Base-by-base conservation (phyloP, 495 filamentous ascomycete species). In the Aspergillus mulundensis region DNA sequence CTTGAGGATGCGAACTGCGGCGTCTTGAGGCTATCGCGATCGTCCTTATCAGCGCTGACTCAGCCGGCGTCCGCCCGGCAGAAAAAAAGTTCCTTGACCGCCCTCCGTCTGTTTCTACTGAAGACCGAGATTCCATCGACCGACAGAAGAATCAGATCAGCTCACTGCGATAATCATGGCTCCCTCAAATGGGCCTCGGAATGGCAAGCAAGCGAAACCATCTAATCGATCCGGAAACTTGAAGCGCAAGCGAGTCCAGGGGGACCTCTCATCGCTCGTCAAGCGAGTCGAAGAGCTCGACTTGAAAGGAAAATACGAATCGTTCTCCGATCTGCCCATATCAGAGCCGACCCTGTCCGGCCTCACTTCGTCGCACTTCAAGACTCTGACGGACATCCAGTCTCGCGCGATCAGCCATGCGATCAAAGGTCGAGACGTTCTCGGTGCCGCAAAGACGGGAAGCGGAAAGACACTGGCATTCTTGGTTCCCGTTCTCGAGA, bases 401-500 rank as follows among this genome's bases (percentile, higher is more conserved):
- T 83, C 84, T 34, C 86, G 85, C 69, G 90, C 91, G 18, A 87
- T 99, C 61, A 89, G 87, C 7, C 78, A 87, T 48, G 92, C 88
- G 5, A 78, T 99, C 54, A 90, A 95, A 72, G 91, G 90, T 48
- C 75, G 77, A 20, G 95, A 99, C 65, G 87, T 97, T 32, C 87
- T 99, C 48, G 94, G 94, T 40, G 94, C 95, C 20, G 94, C 94
- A 39, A 97, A 96, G 70, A 99, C 94, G 1, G 94, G 94, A 43
- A 93, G 88, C 70, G 94, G 94, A 56, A 99, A 99, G 74, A 99
- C 94, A 0, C 76, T 99, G 38, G 88, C 95, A 4, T 99, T 99
- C 68, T 70, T 99, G 11, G 71, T 97, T 6, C 94, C 94, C 2
- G 86, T 96, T 6, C 81, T 99, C 50, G 94, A 99, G 67, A 94